Base-by-base conservation (phyloP, 495 filamentous ascomycete genomes). In the Annulohypoxylon nitens region DNA sequence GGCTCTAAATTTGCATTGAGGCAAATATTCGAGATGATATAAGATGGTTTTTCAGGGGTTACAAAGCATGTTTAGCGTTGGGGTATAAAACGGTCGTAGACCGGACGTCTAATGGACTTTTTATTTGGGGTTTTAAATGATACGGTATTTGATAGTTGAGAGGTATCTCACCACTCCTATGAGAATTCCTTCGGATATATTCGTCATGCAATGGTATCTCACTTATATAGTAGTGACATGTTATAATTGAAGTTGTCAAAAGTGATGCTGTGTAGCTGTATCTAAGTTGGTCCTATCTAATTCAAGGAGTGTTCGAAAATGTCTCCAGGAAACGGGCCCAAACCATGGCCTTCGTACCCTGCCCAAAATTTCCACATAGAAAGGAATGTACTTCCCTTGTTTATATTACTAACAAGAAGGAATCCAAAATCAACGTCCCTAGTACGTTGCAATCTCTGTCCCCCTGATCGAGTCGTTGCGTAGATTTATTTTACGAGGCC, bases 91-190 rank as follows among this genome's bases (percentile, higher is more conserved):
- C 3, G 33, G 33, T n/a, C 16, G 6, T 16, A 36, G 9, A 59
- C 34, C 34, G 25, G 34, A 57, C 20, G 57, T 25, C 16, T 37
- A 63, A 50, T 63, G 60, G 60, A 63, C 26, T 63, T 51, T 48
- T 10, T 30, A 30, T n/a, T 37, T 63, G 34, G 33, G 4, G 60
- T 0, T 12, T 14, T 37, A 36, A 45, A 43, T 25, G 25, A 26
- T 12, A 10, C 7, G 8, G 3, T 36, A 5, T 20, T 45, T 12
- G 9, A 41, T 12, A 51, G 3, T 63, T 25, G 10, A 60, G 26
- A 30, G 30, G 5, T 30, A 6, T 30, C 30, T 30, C 30, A 30
- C 30, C 30, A 30, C 30, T 30, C 8, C 30, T 41, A 11, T 41
- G 10, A 39, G 8, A 3, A 39, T 39, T 18, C n/a, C 36, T 34